Evolutionary conservation across 2,329 filamentous ascomycete species (phyloP), one percentile per base, ranked within the genome.

Genomic region (Diaporthe ampelina): DNA sequence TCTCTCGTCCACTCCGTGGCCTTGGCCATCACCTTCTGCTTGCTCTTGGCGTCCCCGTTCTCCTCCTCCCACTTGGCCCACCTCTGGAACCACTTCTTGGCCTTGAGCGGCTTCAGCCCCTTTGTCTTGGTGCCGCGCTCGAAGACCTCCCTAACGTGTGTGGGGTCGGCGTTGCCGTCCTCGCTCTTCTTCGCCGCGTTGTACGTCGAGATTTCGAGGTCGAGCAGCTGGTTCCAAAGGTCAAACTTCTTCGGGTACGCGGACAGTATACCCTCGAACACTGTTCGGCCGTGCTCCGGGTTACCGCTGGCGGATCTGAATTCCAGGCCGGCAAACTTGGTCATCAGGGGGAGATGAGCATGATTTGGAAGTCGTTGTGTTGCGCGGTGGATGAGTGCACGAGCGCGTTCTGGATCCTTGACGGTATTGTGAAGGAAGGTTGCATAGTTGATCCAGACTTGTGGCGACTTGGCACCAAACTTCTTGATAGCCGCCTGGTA

Each of bases 361-460:
- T 90, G 89, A 26, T 87, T 83, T 35, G 93, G 92, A 3, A 99
- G 91, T 10, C 94, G 94, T 84, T 98, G 95, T 13, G 94, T 92
- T 21, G 97, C 96, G 56, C 96, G 93, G 3, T 93, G 89, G 8
- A 98, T 91, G 19, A 99, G 90, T 0, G 91, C 91, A 72, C 95
- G 93, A 4, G 92, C 94, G 10, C 92, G 91, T n/a, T 93, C 92
- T 0, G 95, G 90, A 15, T 93, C 89, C 74, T 89, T 87, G 75
- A 91, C 85, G 0, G 91, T 94, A 74, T 93, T 92, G 85, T 98
- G 93, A 73, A 99, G 88, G 89, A 98, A 98, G 79, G 94, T 93
- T 32, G 95, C 96, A 84, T 98, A 98, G 86, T 98, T 98, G 83
- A 93, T 88, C 94, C 95, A 99, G 78, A 98, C 91, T 70, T 92